Evolutionary conservation across 352 stramenopile species (phyloP).

Genomic region (Pythium insidiosum): DNA sequence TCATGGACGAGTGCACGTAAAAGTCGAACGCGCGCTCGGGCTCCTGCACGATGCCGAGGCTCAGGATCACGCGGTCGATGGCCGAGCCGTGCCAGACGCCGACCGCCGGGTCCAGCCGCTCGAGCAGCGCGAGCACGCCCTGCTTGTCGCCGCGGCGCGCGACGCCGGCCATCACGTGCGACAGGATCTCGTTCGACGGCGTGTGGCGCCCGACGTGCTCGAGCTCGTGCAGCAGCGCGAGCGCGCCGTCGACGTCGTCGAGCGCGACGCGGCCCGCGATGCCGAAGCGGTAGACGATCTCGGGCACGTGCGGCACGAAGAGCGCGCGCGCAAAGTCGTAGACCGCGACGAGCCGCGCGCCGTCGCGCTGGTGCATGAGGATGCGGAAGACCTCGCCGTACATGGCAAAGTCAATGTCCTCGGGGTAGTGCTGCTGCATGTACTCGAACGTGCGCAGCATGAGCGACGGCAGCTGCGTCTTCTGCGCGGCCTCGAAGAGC

Average conservation of each 20-base stretch:
- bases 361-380: slow-evolving; percentile 23
- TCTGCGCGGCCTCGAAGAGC: slow-evolving; percentile 44
- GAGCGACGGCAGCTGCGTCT: slow-evolving; percentile 29
- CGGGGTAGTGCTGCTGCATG: slow-evolving; percentile 30
- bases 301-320: slow-evolving; percentile 33
- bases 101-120: slow-evolving; percentile 47
- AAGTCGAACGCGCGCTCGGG: slow-evolving; percentile 64
- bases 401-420: slow-evolving; percentile 49
- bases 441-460: slow-evolving; percentile 47
- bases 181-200: slow-evolving; percentile 66
- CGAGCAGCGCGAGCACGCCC: slow-evolving; percentile 41
- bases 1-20: slow-evolving; percentile 77
- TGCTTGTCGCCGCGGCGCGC: slow-evolving; percentile 31
- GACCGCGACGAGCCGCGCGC: slow-evolving; percentile 32
- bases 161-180: slow-evolving; percentile 47
- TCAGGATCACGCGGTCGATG: slow-evolving; percentile 65
- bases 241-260: slow-evolving; percentile 33
- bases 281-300: slow-evolving; percentile 68
- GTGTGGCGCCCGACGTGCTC: slow-evolving; percentile 34
- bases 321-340: slow-evolving; percentile 34
- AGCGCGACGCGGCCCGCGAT: slow-evolving; percentile 48
- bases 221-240: slow-evolving; percentile 47
- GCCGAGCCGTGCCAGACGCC: slow-evolving; percentile 59
- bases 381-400: slow-evolving; percentile 56
- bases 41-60: slow-evolving; percentile 50